Evolutionary conservation across 352 stramenopile species (phyloP), one percentile per base, ranked within the genome.

Genomic region (Globisporangium camurandrum): DNA sequence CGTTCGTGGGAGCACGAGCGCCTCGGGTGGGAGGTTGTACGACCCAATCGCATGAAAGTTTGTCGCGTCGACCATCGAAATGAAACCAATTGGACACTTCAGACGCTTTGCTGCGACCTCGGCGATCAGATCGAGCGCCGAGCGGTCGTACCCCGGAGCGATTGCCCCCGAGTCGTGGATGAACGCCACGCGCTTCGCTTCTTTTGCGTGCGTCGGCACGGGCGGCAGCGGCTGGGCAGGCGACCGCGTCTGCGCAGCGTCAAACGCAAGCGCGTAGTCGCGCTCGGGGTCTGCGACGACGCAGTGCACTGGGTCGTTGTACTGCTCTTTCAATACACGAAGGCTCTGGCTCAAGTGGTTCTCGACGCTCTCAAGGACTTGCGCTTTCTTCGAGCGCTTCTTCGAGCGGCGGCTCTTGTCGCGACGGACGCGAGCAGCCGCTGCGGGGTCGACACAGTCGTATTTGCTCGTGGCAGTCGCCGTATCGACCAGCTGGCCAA

Each of bases 61-160:
- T 19, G 61, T 45, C 41, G 75, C 59, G 45, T 83, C 71, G 2
- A 87, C 51, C 40, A 84, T 66, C 22, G 72, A 82, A 12, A 87
- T 64, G 30, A 80, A 81, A 17, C 75, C 75, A 30, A 84, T 72
- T 8, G 71, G 66, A 48, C 75, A 84, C 19, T 62, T 65, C n/a
- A 87, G 57, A 22, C 64, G 64, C 43, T 78, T 56, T 22, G 75
- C 72, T 12, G 72, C 72, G 37, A 84, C 60, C 41, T 84, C 59
- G 0, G 68, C 72, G 24, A 86, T 61, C 56, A 86, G 42, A 19
- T 84, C 66, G 14, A 86, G 49, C 19, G 72, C 72, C 4, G 61
- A 49, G 22, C 56, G 65, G 56, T 87, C 75, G 54, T 77, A 40
- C 2, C 16, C 16, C 3, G 36, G 36, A 9, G 81, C 24, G 66